phyloP scores from a whole-genome alignment of 306 rosid species.

The Prunus salicina region DNA sequence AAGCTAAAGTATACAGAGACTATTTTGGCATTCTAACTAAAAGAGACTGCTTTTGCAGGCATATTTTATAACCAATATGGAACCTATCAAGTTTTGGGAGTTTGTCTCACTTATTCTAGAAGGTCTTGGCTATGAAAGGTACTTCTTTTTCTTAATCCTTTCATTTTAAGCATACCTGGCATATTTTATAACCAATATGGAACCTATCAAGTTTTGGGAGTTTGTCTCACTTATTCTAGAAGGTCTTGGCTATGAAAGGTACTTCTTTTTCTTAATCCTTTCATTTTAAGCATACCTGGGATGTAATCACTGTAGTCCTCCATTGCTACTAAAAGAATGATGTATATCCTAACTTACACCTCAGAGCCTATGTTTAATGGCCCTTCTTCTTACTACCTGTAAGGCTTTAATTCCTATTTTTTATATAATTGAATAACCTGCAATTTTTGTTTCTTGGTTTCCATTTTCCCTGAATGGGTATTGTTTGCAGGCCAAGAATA shows the following conservation, averaged over 20 bases:
- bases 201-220: conserved; percentile 92
- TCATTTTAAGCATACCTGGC: conserved; percentile 11
- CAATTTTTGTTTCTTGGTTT: background rate
- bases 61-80: conserved; percentile 92
- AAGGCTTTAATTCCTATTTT: background rate
- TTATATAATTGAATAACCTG: background rate
- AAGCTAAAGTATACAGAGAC: background rate
- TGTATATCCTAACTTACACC: background rate
- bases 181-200: conserved; percentile 92
- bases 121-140: conserved; percentile 95
- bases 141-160: conserved; percentile 5
- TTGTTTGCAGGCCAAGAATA: conserved; percentile 81
- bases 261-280: conserved; percentile 5
- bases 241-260: conserved; percentile 95
- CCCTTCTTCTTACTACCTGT: background rate
- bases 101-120: conserved; percentile 72
- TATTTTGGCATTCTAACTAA: conserved; percentile 15
- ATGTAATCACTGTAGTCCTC: background rate
- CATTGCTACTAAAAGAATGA: background rate
- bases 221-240: conserved; percentile 72
- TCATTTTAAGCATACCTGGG: background rate
- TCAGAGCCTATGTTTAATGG: background rate
- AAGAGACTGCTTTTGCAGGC: conserved; percentile 59
- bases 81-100: conserved; percentile 92
- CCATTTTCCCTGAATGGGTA: conserved; percentile 27